Conservation (phyloP, 1,284 basidiomycete genomes). For the Pseudozyma flocculosa region DNA sequence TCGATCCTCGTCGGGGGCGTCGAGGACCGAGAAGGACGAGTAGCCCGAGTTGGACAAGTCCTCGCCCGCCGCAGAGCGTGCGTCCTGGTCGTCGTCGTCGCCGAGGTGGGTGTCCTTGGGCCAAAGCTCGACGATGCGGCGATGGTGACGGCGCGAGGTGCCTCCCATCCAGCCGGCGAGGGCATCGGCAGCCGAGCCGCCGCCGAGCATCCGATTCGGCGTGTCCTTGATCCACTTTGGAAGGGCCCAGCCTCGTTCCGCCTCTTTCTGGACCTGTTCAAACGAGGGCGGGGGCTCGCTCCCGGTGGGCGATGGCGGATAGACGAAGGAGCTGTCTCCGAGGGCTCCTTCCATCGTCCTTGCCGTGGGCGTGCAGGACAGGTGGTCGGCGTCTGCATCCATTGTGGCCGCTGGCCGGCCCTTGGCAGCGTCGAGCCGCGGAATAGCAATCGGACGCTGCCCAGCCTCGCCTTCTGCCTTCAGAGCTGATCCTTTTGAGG, state of each 20-base stretch:
- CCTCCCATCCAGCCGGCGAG: not conserved
- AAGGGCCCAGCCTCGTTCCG: conserved; percentile 32
- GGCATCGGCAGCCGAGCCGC: not conserved
- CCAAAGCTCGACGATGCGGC: conserved; percentile 32
- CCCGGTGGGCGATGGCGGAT: conserved; percentile 29
- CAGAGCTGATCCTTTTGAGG: too few relatives aligned
- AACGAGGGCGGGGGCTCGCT: conserved; percentile 21
- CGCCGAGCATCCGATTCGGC: conserved; percentile 21
- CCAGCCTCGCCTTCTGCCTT: too few relatives aligned
- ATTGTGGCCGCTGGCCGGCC: too few relatives aligned
- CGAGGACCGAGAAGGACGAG: conserved; percentile 33
- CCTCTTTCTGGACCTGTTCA: conserved; percentile 25
- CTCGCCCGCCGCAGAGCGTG: conserved; percentile 12
- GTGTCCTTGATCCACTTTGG: conserved; percentile 33
- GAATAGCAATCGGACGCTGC: too few relatives aligned
- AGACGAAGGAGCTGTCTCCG: conserved; percentile 12
- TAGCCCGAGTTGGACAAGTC: conserved; percentile 21
- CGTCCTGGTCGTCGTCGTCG: conserved; percentile 1
- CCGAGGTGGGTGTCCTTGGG: conserved; percentile 12
- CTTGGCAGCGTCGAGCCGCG: too few relatives aligned
- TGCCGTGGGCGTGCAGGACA: not conserved
- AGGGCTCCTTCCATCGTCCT: not conserved
- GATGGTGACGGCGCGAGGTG: conserved; percentile 1
- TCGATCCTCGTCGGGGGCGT: conserved; percentile 17
- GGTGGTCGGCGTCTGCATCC: too few relatives aligned